Evolutionary conservation across 2,329 filamentous ascomycete species (phyloP).

Genomic region (Talaromyces piceae): DNA sequence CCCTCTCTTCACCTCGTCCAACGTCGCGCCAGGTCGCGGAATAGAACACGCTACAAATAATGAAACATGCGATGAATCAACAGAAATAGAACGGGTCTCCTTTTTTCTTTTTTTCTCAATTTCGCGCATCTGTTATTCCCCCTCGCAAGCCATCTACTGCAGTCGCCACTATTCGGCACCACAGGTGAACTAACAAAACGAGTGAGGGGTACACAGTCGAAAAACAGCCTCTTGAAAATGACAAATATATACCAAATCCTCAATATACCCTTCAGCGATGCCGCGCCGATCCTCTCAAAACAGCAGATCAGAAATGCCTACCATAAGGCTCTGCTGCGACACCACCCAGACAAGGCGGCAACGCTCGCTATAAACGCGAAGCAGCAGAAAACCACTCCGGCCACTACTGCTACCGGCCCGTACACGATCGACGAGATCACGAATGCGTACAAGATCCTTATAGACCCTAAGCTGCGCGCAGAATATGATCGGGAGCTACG

Average conservation of each 20-base stretch:
- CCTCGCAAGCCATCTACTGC: neutral
- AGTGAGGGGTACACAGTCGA: too few species aligned
- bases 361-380: slow-evolving; percentile 6
- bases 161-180: too few species aligned
- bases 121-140: neutral
- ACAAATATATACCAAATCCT: slow-evolving; percentile 35
- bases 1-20: neutral
- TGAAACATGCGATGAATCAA: too few species aligned
- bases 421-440: slow-evolving; percentile 50
- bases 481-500: slow-evolving; percentile 45
- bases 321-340: slow-evolving; percentile 47
- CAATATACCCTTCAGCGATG: slow-evolving; percentile 24
- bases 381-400: neutral
- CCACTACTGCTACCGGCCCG: neutral
- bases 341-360: slow-evolving; percentile 52
- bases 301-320: slow-evolving; percentile 49
- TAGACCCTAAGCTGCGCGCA: slow-evolving; percentile 33
- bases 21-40: neutral
- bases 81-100: too few species aligned
- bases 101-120: too few species aligned
- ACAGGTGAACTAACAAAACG: neutral
- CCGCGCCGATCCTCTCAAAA: slow-evolving; percentile 23
- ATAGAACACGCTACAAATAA: neutral
- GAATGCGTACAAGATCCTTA: slow-evolving; percentile 50
- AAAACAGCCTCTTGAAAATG: too few species aligned